Base-by-base conservation (phyloP, 441 rosid genomes). In the Populus hybrid region DNA sequence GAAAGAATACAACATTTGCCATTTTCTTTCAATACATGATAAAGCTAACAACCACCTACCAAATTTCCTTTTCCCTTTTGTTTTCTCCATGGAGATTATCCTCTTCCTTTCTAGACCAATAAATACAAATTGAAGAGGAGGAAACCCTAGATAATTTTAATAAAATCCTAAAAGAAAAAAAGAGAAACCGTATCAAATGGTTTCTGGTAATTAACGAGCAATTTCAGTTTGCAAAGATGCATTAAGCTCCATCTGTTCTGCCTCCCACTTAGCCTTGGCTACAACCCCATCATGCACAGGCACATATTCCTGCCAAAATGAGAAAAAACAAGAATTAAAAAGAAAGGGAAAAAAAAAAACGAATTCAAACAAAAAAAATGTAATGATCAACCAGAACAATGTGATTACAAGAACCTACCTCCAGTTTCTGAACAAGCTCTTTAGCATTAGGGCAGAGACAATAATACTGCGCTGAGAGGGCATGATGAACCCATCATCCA, bases 391-490 rank as follows among this genome's bases (percentile, higher is more conserved):
- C 8, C 71, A 64, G 12, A 8, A 64, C 24, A 6, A 64, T n/a
- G 26, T 40, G 61, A 14, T 4, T 50, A 50, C 57, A 50, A 50
- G 57, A 69, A 81, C 89, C 69, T 78, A 91, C 99, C 98, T 94
- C 98, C 76, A 94, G 99, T 76, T 94, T 94, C 77, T 92, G 94
- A 26, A 93, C 93, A 71, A 94, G 94, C 80, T 93, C 97, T 82
- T 85, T 92, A 80, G 95, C 98, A 81, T 89, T 87, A 76, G 94
- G 57, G 99, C 97, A 26, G 95, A 89, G 89, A 94, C 95, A 81
- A 94, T 78, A 84, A 94, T 92, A 85, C 84, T 89, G 57, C 98
- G 91, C 83, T 94, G 95, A 66, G 92, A 94, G 24, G 98, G 99
- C 71, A 84, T 85, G 71, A 94, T 93, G 82, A 94, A 94, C 79